These are phyloP conservation scores for Yamadazyma diospyri DNA, from an alignment of 1,139 yeast species.

Conservation along the genomic window DNA sequence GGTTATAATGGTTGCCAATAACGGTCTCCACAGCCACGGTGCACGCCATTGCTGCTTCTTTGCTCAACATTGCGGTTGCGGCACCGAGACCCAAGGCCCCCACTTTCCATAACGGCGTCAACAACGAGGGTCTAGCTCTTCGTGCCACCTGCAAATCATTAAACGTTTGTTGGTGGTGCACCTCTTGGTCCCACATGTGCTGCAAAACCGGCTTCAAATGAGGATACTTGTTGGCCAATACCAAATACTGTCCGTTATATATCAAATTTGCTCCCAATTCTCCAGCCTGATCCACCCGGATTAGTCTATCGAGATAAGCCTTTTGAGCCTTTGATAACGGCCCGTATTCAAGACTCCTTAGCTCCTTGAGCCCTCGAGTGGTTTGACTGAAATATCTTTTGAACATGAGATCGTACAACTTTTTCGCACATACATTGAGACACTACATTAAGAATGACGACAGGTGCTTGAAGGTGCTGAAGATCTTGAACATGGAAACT, in stretches of 20 bases:
- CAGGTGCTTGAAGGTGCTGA: conserved; percentile 24
- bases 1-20: conserved; percentile 93
- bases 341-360: conserved; percentile 31
- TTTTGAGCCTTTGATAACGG: conserved; percentile 55
- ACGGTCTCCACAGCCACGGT: conserved; percentile 99
- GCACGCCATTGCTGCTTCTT: conserved; percentile 99
- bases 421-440: conserved; percentile 1
- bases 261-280: conserved; percentile 97
- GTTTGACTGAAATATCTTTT: conserved; percentile 8
- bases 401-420: conserved; percentile 3
- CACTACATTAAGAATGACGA: conserved; percentile 12
- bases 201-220: conserved; percentile 68
- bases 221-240: conserved; percentile 66
- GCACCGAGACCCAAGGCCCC: conserved; percentile 89
- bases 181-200: conserved; percentile 99
- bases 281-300: conserved; percentile 97
- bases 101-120: conserved; percentile 90
- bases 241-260: conserved; percentile 85
- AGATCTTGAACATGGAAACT: conserved; percentile 44
- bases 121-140: conserved; percentile 83
- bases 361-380: background rate
- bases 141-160: conserved; percentile 70
- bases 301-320: conserved; percentile 70
- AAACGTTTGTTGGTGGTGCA: conserved; percentile 84
- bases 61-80: conserved; percentile 80